These are phyloP conservation scores for Aspergillus kassunensis DNA, from an alignment of 495 filamentous ascomycete species.

Conservation along the genomic window DNA sequence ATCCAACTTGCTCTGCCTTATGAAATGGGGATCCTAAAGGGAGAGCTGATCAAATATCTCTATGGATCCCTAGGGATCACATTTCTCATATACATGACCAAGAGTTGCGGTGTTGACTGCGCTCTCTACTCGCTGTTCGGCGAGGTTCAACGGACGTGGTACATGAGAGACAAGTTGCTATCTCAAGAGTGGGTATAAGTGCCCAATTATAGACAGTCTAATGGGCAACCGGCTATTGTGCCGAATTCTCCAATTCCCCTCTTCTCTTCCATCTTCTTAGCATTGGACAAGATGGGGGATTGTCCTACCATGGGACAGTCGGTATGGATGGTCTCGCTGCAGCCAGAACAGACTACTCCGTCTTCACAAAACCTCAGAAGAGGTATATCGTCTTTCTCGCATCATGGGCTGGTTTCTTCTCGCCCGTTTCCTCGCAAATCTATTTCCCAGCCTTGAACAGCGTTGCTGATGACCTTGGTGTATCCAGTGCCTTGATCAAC, in stretches of 20 bases:
- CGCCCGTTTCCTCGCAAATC: slow-evolving; percentile 43
- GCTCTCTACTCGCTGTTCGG: slow-evolving; percentile 49
- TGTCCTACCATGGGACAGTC: too few species aligned
- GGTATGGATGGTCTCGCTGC: background rate
- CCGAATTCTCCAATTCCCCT: background rate
- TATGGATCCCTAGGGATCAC: slow-evolving; percentile 39
- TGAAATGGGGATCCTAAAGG: slow-evolving; percentile 19
- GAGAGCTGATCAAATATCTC: slow-evolving; percentile 25
- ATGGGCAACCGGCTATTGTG: slow-evolving; percentile 10
- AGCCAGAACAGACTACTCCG: slow-evolving; percentile 2
- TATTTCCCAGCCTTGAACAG: slow-evolving; percentile 47
- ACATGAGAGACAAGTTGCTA: slow-evolving; percentile 34
- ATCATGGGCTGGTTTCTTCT: slow-evolving; percentile 31
- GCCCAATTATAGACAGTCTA: too few species aligned
- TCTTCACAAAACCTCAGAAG: slow-evolving; percentile 9
- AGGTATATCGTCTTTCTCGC: slow-evolving; percentile 22
- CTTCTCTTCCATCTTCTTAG: background rate
- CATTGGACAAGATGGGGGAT: background rate
- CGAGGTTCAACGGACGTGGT: slow-evolving; percentile 41
- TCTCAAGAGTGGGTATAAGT: too few species aligned
- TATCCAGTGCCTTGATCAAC: slow-evolving; percentile 40
- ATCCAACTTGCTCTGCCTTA: slow-evolving; percentile 37
- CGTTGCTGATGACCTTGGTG: slow-evolving; percentile 35
- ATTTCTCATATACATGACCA: slow-evolving; percentile 41
- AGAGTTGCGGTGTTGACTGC: slow-evolving; percentile 51